phyloP scores from a whole-genome alignment of 1,284 basidiomycete species.

The Cutaneotrichosporon cavernicola region DNA sequence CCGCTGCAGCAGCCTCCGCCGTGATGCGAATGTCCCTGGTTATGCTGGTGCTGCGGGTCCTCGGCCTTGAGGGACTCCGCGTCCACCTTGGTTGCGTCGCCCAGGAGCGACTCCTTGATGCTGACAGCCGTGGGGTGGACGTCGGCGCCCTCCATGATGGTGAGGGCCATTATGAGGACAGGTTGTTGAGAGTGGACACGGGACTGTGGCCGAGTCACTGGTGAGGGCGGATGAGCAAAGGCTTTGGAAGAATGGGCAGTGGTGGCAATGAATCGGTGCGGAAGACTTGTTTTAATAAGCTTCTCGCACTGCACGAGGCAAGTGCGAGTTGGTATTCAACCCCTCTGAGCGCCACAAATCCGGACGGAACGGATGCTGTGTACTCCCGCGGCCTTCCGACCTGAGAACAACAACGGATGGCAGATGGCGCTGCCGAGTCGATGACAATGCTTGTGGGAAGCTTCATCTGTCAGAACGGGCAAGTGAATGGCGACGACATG shows the following conservation, averaged over 20 bases:
- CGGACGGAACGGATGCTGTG: neutral
- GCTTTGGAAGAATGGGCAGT: neutral
- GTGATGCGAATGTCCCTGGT: neutral
- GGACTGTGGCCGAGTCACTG: neutral
- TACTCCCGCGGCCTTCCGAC: neutral
- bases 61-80: neutral
- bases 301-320: conserved; percentile 1
- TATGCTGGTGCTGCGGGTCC: neutral
- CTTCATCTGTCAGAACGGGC: neutral
- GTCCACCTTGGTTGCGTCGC: neutral
- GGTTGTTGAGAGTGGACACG: neutral
- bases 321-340: neutral
- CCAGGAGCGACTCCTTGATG: neutral
- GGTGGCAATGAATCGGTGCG: neutral
- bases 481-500: neutral
- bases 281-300: neutral
- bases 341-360: neutral
- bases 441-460: neutral
- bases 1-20: neutral
- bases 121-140: neutral
- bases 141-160: neutral
- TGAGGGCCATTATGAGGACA: neutral
- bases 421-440: neutral
- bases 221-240: neutral
- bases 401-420: neutral